Conservation (phyloP, 306 rosid species). For the Pachyrhizus erosus region DNA sequence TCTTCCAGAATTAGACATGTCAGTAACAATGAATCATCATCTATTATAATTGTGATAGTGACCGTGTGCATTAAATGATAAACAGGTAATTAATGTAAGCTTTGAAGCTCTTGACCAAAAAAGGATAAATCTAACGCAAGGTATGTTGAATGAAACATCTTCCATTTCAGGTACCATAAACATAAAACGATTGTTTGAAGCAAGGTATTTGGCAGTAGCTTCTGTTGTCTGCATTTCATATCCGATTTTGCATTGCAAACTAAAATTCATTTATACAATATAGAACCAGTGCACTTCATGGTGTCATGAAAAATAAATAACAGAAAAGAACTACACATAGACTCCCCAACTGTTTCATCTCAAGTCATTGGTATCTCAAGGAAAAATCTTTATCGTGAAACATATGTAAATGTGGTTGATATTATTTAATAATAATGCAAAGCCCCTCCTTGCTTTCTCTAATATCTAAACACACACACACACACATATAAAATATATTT, state of each 20-base stretch:
- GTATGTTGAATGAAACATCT: neutral
- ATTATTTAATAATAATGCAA: neutral
- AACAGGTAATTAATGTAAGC: neutral
- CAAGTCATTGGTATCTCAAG: neutral
- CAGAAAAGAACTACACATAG: neutral
- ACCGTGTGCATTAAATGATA: slow-evolving; percentile 15
- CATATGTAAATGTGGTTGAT: neutral
- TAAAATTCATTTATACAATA: neutral
- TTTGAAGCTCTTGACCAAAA: neutral
- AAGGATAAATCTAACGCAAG: neutral
- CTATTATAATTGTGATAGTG: neutral
- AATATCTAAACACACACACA: neutral
- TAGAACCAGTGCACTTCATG: neutral
- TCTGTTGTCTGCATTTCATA: neutral
- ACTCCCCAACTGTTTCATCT: neutral
- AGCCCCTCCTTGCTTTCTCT: neutral
- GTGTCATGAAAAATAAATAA: neutral
- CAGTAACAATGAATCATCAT: neutral
- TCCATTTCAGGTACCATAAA: neutral
- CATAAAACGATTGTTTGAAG: neutral
- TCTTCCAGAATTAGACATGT: slow-evolving; percentile 21
- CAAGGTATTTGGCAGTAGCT: neutral
- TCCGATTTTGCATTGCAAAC: neutral
- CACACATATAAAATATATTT: neutral
- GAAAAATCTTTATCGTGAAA: neutral